A percentile compares a stretch with the other conserved stretches of the same genome.
These are phyloP conservation scores for Trypanosoma lewisi DNA, from an alignment of 208 protist species.

Conservation along the genomic window DNA sequence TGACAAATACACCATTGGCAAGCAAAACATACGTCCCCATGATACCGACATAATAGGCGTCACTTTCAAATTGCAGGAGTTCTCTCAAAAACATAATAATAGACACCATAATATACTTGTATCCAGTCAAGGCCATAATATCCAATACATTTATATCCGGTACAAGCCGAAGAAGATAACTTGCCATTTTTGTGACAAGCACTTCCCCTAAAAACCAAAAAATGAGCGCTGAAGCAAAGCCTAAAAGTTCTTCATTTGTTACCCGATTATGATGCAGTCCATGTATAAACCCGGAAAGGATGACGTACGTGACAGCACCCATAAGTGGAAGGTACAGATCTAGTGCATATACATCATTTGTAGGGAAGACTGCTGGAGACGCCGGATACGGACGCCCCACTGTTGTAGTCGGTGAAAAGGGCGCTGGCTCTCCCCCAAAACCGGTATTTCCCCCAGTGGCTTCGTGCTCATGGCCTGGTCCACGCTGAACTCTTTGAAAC, in stretches of 20 bases:
- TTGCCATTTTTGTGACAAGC: conserved; percentile 36
- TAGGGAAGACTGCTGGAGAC: conserved; percentile 30
- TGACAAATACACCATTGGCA: conserved; percentile 51
- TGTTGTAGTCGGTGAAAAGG: conserved; percentile 9
- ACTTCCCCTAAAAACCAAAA: conserved; percentile 61
- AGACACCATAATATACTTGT: conserved; percentile 80
- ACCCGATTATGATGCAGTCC: conserved; percentile 40
- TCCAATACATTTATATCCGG: conserved; percentile 43
- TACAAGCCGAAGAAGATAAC: conserved; percentile 38
- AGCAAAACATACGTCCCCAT: conserved; percentile 44
- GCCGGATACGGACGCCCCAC: conserved; percentile 4
- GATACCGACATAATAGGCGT: conserved; percentile 15
- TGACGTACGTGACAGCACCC: conserved; percentile 76
- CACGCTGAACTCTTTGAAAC: conserved; percentile 23
- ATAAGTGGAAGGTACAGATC: conserved; percentile 89
- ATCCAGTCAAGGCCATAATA: conserved; percentile 55
- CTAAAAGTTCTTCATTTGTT: conserved; percentile 54
- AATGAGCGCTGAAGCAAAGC: conserved; percentile 44
- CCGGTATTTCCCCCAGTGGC: neutral
- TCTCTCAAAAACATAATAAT: conserved; percentile 45
- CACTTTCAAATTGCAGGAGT: conserved; percentile 21
- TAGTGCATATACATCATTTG: conserved; percentile 51
- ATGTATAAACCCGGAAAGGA: conserved; percentile 59
- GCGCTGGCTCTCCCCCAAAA: conserved; percentile 10
- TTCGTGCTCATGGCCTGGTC: conserved; percentile 13